These are phyloP conservation scores for Penicillium expansum DNA, from an alignment of 2,329 filamentous ascomycete species.

Conservation along the genomic window DNA sequence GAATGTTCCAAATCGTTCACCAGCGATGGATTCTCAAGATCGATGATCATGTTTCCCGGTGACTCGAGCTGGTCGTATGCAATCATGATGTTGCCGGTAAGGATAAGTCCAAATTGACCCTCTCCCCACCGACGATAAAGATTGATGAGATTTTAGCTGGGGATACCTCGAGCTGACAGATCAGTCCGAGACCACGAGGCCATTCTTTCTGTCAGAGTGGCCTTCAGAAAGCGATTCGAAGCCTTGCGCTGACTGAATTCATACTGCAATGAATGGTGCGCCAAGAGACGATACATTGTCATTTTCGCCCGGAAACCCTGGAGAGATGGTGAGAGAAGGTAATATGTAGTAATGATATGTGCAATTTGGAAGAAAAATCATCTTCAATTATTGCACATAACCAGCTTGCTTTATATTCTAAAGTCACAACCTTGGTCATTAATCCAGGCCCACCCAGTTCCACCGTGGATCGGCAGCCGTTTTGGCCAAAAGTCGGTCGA, in stretches of 20 bases:
- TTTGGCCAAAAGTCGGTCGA: neutral
- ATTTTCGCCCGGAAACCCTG: neutral
- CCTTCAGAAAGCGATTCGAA: conserved; percentile 66
- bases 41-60: conserved; percentile 28
- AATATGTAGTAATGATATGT: too few species aligned
- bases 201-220: conserved; percentile 64
- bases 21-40: conserved; percentile 20
- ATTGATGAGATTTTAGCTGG: conserved; percentile 53
- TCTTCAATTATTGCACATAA: neutral
- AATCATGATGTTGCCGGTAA: conserved; percentile 29
- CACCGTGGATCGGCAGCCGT: neutral
- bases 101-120: conserved; percentile 21
- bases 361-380: neutral
- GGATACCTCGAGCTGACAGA: conserved; percentile 53
- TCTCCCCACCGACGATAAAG: conserved; percentile 45
- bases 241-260: conserved; percentile 55
- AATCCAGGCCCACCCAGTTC: neutral
- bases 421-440: neutral
- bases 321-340: neutral
- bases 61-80: conserved; percentile 27
- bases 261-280: conserved; percentile 51
- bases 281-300: conserved; percentile 43
- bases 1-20: conserved; percentile 22
- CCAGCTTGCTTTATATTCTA: neutral
- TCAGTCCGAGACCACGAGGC: conserved; percentile 59